phyloP scores from a whole-genome alignment of 2,329 filamentous ascomycete genomes.

The Aspergillus sp. region DNA sequence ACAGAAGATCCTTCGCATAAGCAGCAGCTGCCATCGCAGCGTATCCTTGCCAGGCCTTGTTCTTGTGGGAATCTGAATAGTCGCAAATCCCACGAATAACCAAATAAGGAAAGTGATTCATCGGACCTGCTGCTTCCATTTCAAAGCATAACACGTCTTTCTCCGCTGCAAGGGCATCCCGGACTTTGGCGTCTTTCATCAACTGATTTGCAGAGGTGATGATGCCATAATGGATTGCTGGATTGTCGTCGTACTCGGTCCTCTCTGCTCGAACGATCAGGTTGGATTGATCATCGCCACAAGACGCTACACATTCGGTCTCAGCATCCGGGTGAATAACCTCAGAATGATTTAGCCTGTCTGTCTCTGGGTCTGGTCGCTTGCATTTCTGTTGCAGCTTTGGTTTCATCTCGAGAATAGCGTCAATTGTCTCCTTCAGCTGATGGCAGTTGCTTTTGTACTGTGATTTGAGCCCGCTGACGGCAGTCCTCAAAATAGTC shows the following conservation, averaged over 20 bases:
- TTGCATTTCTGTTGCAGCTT: slow-evolving; percentile 5
- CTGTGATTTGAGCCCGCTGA: slow-evolving; percentile 2
- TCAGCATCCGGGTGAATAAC: neutral
- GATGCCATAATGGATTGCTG: slow-evolving; percentile 4
- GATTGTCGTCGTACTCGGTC: slow-evolving; percentile 2
- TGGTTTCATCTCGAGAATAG: slow-evolving; percentile 3
- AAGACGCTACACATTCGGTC: neutral
- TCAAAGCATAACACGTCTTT: slow-evolving; percentile 5
- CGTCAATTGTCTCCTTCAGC: slow-evolving; percentile 5
- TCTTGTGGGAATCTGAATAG: slow-evolving; percentile 1
- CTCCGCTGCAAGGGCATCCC: slow-evolving; percentile 1
- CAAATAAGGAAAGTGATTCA: slow-evolving; percentile 4
- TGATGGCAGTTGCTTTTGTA: slow-evolving; percentile 8
- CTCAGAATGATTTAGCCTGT: slow-evolving; percentile 2
- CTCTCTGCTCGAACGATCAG: slow-evolving; percentile 3
- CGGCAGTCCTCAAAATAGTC: slow-evolving; percentile 8
- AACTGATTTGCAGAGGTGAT: slow-evolving; percentile 5
- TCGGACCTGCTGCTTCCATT: slow-evolving; percentile 2
- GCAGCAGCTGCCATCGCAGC: slow-evolving; percentile 4
- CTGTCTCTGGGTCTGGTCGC: slow-evolving; percentile 5
- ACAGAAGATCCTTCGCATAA: slow-evolving; percentile 2
- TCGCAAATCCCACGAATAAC: slow-evolving; percentile 4
- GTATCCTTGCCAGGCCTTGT: slow-evolving; percentile 1
- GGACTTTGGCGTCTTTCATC: slow-evolving; percentile 1
- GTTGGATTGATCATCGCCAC: slow-evolving; percentile 4